These are phyloP conservation scores for Yamadazyma dendronema DNA, from an alignment of 1,139 yeast species.

Conservation along the genomic window DNA sequence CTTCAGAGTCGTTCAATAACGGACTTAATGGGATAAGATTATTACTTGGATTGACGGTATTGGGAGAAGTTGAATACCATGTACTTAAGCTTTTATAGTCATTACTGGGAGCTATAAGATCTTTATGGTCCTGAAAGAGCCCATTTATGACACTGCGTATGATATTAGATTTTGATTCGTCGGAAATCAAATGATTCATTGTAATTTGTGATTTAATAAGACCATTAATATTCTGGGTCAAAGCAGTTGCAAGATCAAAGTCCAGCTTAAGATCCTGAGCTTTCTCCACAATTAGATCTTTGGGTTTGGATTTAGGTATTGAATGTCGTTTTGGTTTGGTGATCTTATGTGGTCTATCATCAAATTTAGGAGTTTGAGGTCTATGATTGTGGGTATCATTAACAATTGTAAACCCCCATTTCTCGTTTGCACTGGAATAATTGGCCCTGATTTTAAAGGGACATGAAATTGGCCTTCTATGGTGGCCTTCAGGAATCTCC, in stretches of 20 bases:
- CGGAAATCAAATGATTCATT: conserved; percentile 9
- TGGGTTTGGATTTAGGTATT: not conserved
- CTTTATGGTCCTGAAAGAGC: conserved; percentile 12
- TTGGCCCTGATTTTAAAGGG: conserved; percentile 73
- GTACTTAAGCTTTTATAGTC: conserved; percentile 4
- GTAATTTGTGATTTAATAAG: conserved; percentile 10
- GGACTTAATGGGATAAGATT: conserved; percentile 38
- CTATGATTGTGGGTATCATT: conserved; percentile 51
- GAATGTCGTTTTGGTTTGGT: not conserved
- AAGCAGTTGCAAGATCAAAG: conserved; percentile 9
- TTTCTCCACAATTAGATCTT: conserved; percentile 3
- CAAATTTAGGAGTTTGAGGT: not conserved
- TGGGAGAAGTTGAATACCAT: conserved; percentile 11
- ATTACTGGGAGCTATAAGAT: conserved; percentile 6
- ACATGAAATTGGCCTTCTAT: conserved; percentile 40
- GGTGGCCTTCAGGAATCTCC: conserved; percentile 16
- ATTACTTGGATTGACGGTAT: conserved; percentile 13
- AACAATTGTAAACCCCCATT: conserved; percentile 62
- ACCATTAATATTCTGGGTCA: conserved; percentile 11
- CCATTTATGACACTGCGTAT: conserved; percentile 9
- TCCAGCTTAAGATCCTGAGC: conserved; percentile 6
- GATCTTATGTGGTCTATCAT: not conserved
- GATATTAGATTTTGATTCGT: conserved; percentile 12
- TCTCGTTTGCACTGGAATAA: conserved; percentile 50
- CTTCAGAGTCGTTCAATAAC: conserved; percentile 32